phyloP scores from a whole-genome alignment of 495 filamentous ascomycete genomes.

The Antarctomyces pellizariae region DNA sequence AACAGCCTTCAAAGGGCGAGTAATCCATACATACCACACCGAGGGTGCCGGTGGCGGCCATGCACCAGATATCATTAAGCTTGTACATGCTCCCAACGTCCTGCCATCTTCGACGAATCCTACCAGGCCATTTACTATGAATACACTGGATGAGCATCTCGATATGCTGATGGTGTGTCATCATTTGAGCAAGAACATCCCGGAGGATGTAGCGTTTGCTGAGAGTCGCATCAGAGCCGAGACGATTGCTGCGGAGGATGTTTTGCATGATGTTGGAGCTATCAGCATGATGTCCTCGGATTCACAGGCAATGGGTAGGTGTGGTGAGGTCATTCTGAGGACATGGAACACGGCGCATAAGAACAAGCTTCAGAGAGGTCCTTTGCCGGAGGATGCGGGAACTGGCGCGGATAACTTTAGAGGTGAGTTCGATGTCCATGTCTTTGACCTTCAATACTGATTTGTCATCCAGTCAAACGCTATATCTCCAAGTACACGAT shows the following conservation, averaged over 20 bases:
- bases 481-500: slow-evolving; percentile 96
- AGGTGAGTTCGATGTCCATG: no score
- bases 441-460: no score
- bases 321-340: slow-evolving; percentile 79
- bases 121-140: slow-evolving; percentile 73
- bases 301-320: slow-evolving; percentile 93
- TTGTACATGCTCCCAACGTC: slow-evolving; percentile 83
- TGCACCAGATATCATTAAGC: slow-evolving; percentile 88
- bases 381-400: slow-evolving; percentile 51
- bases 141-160: slow-evolving; percentile 91
- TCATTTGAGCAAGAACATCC: slow-evolving; percentile 75
- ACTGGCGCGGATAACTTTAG: slow-evolving; percentile 79
- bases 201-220: slow-evolving; percentile 90
- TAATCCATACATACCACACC: slow-evolving; percentile 96
- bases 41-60: slow-evolving; percentile 93
- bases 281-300: slow-evolving; percentile 98
- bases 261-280: slow-evolving; percentile 84
- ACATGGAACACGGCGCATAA: slow-evolving; percentile 99
- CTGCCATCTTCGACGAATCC: slow-evolving; percentile 85
- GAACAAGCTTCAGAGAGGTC: slow-evolving; percentile 76
- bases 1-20: slow-evolving; percentile 63
- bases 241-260: slow-evolving; percentile 94
- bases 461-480: no score
- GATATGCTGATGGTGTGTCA: slow-evolving; percentile 99
- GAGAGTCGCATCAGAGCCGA: slow-evolving; percentile 87